These are phyloP conservation scores for Pleurotus tuber-regium DNA, from an alignment of 768 basidiomycete genomes.

Conservation along the genomic window DNA sequence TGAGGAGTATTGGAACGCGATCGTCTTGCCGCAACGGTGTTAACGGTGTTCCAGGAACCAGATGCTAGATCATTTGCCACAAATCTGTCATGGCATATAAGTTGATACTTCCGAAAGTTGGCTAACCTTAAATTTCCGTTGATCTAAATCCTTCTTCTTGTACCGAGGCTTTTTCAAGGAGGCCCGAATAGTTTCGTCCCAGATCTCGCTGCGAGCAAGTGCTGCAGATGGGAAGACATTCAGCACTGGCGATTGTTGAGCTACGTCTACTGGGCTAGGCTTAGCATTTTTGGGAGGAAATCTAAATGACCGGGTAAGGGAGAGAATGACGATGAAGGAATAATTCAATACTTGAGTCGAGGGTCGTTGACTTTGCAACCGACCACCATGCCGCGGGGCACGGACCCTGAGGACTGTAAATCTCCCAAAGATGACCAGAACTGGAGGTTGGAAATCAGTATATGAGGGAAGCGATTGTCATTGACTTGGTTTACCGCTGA, in stretches of 20 bases:
- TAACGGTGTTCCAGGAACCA: slow-evolving; percentile 75
- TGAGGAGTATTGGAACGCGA: slow-evolving; percentile 78
- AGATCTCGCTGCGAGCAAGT: slow-evolving; percentile 68
- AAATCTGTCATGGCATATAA: background rate
- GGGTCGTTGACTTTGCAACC: slow-evolving; percentile 86
- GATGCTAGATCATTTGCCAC: slow-evolving; percentile 43
- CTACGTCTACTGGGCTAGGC: slow-evolving; percentile 25
- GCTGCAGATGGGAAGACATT: slow-evolving; percentile 49
- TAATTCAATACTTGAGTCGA: slow-evolving; percentile 63
- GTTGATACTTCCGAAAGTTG: background rate
- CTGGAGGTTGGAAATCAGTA: slow-evolving; percentile 29
- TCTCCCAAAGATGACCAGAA: slow-evolving; percentile 66
- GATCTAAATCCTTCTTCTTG: slow-evolving; percentile 84
- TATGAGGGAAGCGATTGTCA: background rate
- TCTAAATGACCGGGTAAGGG: slow-evolving; percentile 33
- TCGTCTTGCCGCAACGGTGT: slow-evolving; percentile 71
- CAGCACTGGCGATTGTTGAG: slow-evolving; percentile 24
- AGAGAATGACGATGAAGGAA: background rate
- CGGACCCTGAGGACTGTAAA: slow-evolving; percentile 60
- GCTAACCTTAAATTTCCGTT: slow-evolving; percentile 70
- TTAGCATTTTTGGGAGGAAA: slow-evolving; percentile 83
- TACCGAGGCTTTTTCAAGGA: slow-evolving; percentile 59
- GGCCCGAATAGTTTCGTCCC: slow-evolving; percentile 60
- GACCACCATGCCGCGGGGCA: slow-evolving; percentile 74
- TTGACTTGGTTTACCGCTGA: slow-evolving; percentile 42